Evolutionary conservation across 176 grass and related monocot species (phyloP).

Genomic region (Tillandsia leiboldiana): DNA sequence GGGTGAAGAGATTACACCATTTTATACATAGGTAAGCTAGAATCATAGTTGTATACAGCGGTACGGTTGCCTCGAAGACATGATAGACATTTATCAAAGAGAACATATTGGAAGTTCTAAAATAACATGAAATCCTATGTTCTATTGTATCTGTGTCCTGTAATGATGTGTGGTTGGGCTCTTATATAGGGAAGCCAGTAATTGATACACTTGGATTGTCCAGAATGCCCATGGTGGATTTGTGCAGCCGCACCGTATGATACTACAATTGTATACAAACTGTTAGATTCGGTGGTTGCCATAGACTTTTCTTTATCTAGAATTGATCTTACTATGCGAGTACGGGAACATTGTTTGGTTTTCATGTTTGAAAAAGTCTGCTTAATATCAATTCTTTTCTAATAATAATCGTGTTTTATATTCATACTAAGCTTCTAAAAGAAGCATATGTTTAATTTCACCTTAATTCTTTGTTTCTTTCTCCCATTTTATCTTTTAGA

Average conservation of each 20-base stretch:
- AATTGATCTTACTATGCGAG: not conserved
- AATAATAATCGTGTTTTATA: not conserved
- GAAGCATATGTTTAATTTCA: not conserved
- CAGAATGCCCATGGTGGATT: conserved; percentile 24
- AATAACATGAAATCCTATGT: conserved; percentile 36
- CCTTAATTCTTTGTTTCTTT: conserved; percentile 1
- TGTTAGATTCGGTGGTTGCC: not conserved
- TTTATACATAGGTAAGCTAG: conserved; percentile 84
- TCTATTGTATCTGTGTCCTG: conserved; percentile 14
- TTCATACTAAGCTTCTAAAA: not conserved
- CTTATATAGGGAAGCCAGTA: conserved; percentile 22
- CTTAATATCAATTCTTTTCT: not conserved
- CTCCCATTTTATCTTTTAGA: not conserved
- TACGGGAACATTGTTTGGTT: not conserved
- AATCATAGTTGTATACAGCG: conserved; percentile 79
- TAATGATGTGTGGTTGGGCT: conserved; percentile 20
- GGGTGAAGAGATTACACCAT: conserved; percentile 82
- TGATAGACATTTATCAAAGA: conserved; percentile 63
- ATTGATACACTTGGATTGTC: conserved; percentile 30
- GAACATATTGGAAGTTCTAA: conserved; percentile 51
- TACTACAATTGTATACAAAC: conserved; percentile 7
- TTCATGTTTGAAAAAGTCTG: not conserved
- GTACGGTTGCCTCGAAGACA: conserved; percentile 64
- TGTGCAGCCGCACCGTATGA: conserved; percentile 4
- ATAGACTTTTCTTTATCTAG: not conserved